Percentiles rank a stretch among this genome's conserved stretches.
Conservation (phyloP, 208 protist genomes). For the Crithidia thermophila region DNA sequence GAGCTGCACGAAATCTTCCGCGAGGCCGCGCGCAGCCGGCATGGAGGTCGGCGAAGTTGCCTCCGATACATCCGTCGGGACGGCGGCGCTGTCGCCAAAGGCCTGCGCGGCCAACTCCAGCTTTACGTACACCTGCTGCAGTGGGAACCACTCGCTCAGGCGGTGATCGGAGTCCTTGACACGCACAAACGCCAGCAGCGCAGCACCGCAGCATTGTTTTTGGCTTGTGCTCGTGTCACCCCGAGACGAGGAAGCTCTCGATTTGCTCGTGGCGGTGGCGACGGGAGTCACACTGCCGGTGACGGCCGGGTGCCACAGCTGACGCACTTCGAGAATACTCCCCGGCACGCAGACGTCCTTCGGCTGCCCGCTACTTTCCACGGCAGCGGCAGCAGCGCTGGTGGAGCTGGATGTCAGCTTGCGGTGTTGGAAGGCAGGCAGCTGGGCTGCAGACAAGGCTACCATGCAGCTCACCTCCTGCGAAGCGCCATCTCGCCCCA, state of each 20-base stretch:
- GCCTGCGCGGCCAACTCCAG: slow-evolving; percentile 7
- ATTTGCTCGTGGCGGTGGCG: too few relatives aligned
- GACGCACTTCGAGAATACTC: slow-evolving; percentile 65
- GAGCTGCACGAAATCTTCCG: slow-evolving; percentile 15
- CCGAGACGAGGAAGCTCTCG: not conserved
- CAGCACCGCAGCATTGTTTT: not conserved
- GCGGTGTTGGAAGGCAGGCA: slow-evolving; percentile 25
- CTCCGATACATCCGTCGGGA: not conserved
- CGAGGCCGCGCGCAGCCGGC: not conserved
- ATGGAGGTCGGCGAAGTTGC: not conserved
- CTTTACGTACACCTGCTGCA: slow-evolving; percentile 60
- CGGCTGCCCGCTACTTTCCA: slow-evolving; percentile 2
- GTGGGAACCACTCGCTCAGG: slow-evolving; percentile 74
- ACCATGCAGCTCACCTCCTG: slow-evolving; percentile 29
- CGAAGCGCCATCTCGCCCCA: not conserved
- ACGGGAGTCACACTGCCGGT: too few relatives aligned
- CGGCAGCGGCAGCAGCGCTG: not conserved
- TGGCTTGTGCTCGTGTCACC: not conserved
- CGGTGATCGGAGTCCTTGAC: slow-evolving; percentile 81
- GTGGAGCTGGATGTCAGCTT: not conserved
- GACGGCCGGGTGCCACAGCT: slow-evolving; percentile 46
- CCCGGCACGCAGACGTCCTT: slow-evolving; percentile 21
- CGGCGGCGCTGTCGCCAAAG: not conserved
- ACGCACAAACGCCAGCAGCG: slow-evolving; percentile 77
- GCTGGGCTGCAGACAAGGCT: slow-evolving; percentile 8